A percentile compares a stretch with the other conserved stretches of the same genome.
These are phyloP conservation scores for Dicorynia guianensis DNA, from an alignment of 306 rosid genomes.

Conservation along the genomic window DNA sequence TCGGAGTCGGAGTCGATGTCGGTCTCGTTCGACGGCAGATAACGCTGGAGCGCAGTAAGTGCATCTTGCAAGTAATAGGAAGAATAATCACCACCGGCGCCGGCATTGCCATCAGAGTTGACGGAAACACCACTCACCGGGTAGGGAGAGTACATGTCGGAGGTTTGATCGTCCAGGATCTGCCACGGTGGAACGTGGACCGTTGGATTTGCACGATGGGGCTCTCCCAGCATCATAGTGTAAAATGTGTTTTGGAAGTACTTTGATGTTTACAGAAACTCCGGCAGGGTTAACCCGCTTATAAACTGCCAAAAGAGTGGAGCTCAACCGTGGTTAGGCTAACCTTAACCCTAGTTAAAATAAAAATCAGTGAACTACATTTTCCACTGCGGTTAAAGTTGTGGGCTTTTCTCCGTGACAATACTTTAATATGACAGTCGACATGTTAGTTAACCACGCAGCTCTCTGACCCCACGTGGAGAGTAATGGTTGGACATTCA, in stretches of 20 bases:
- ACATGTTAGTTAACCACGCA: constrained; percentile 41
- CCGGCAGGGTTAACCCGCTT: constrained; percentile 44
- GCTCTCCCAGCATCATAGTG: constrained; percentile 79
- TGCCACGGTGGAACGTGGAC: constrained; percentile 79
- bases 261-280: constrained; percentile 44
- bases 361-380: constrained; percentile 13
- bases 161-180: constrained; percentile 51
- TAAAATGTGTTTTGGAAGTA: background rate
- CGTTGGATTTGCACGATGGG: constrained; percentile 65
- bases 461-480: background rate
- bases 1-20: constrained; percentile 68
- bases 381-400: constrained; percentile 50
- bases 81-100: constrained; percentile 57
- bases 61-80: constrained; percentile 63
- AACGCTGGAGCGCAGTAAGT: constrained; percentile 61
- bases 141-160: constrained; percentile 55
- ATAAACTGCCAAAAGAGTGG: constrained; percentile 48
- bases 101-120: constrained; percentile 48
- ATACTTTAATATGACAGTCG: constrained; percentile 19
- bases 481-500: background rate
- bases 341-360: constrained; percentile 38
- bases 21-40: constrained; percentile 51
- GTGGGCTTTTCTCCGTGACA: constrained; percentile 39
- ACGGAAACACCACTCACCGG: constrained; percentile 57
- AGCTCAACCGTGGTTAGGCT: constrained; percentile 61